Evolutionary conservation across 1,284 basidiomycete genomes (phyloP), one percentile per base, ranked within the genome.

Genomic region (Ganoderma meredithae): DNA sequence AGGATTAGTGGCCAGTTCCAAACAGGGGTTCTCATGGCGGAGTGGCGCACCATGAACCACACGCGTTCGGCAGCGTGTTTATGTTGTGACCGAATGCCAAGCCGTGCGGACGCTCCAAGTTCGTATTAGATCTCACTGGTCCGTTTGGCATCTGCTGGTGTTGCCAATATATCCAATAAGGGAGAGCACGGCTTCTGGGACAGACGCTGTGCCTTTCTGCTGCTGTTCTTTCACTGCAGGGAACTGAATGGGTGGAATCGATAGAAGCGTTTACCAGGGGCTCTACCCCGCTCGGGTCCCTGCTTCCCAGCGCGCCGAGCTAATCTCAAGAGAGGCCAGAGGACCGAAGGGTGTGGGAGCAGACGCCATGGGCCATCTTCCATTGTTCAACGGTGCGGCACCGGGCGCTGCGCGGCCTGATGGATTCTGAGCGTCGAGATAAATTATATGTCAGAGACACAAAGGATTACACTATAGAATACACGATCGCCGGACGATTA

Each of bases 371-470:
- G 62, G 53, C 41, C 58, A 60, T 47, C 60, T 58, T 13, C 43
- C 39, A 17, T 43, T 17, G 25, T 43, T 56, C 62, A 41, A 53
- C 36, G 27, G 60, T 62, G 66, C 66, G 71, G 68, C 70, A 71
- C 41, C 12, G n/a, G 49, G 33, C 25, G 47, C 36, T 19, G 22
- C 58, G 22, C 17, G 15, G 31, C 53, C 60, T 47, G 44, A 47
- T 47, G 19, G 44, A 47, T 47, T 10, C 44, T 25, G 22, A 12
- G 56, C 43, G 31, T 61, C 8, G 27, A 53, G 58, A 69, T 70
- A 69, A 69, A 70, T 70, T 72, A 72, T 60, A 67, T 67, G 62
- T 64, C 62, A 55, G 33, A 41, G 33, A 60, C 59, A 58, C 56
- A 33, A 62, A 61, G 40, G 41, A 47, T 63, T 70, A 72, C 39